phyloP scores from a whole-genome alignment of 176 grass and related monocot genomes.

The Juncus inflexus region DNA sequence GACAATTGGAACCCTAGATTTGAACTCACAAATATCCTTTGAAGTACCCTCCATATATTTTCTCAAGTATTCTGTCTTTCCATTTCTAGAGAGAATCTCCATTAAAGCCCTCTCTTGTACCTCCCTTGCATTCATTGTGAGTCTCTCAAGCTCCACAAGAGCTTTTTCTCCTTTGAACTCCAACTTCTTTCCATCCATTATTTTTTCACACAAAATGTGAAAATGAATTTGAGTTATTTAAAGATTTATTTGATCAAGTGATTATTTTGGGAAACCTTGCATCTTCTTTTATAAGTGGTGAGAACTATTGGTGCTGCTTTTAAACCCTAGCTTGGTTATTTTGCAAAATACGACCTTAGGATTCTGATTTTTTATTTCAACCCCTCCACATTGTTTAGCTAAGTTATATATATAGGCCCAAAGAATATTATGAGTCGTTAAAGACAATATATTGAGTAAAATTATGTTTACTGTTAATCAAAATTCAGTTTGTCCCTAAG shows the following conservation, averaged over 20 bases:
- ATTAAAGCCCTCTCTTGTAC: constrained; percentile 47
- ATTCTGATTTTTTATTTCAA: background rate
- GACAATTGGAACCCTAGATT: constrained; percentile 49
- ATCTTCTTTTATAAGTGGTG: constrained; percentile 28
- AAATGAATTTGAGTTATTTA: background rate
- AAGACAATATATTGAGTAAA: background rate
- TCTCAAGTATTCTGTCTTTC: constrained; percentile 51
- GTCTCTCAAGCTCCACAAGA: constrained; percentile 60
- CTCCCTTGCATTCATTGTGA: constrained; percentile 58
- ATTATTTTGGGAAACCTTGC: background rate
- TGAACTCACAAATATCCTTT: constrained; percentile 48
- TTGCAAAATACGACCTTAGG: constrained; percentile 15
- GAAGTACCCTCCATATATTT: constrained; percentile 56
- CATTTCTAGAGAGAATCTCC: constrained; percentile 61
- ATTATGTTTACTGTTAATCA: background rate
- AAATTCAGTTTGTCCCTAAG: too few relatives aligned
- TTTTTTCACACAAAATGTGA: constrained; percentile 17
- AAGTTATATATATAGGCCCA: background rate
- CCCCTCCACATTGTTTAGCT: background rate
- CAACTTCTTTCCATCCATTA: constrained; percentile 49
- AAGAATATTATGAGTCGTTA: background rate
- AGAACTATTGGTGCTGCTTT: background rate
- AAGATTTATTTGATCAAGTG: constrained; percentile 11
- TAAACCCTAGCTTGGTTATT: constrained; percentile 13
- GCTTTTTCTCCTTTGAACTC: constrained; percentile 41